Evolutionary conservation across 2,329 filamentous ascomycete genomes (phyloP), one percentile per base, ranked within the genome.

Genomic region (Fusarium piperis): DNA sequence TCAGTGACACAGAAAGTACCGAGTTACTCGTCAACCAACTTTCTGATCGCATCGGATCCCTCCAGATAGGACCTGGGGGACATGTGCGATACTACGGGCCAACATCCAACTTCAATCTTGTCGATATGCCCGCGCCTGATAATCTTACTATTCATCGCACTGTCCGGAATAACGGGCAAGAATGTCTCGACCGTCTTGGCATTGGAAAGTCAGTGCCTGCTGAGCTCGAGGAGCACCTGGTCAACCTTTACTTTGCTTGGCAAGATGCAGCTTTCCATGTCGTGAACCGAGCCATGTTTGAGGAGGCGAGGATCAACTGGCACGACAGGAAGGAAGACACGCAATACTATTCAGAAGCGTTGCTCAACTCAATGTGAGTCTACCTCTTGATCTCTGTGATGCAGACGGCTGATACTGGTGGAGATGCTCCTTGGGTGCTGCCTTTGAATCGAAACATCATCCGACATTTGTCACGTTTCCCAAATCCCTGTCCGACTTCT

Each of bases 391-490:
- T 8, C 2, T 5, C 12, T 18, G 15, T 16, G 3, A 53, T 38
- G 6, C 20, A 12, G 9, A 11, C 12, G 15, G 30, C 66, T 62
- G 38, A 71, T 52, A 53, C 2, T 38, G 12, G 35, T 53, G 0
- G 33, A 83, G 82, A 78, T 83, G 82, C 28, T 78, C 81, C 9
- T 76, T 84, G 7, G 82, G 82, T 20, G 82, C 81, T 36, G 80
- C 82, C 2, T 84, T 84, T n/a, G 82, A 84, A 60, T 75, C 81
- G 18, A 78, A 81, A 12, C 82, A 83, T 57, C 82, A 84, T 53
- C 81, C 82, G 2, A 82, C 79, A 3, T 83, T 84, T 35, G 63
- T 72, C 8, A 74, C 72, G 0, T 74, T 72, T 75, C 83, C 64
- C 79, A 82, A 39, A 78, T 83, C 68, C 74, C 78, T 39, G 77